Percentiles rank a stretch among this genome's conserved stretches.
Evolutionary conservation across 2,329 filamentous ascomycete genomes (phyloP).

Genomic region (Botrytis pseudocinerea): DNA sequence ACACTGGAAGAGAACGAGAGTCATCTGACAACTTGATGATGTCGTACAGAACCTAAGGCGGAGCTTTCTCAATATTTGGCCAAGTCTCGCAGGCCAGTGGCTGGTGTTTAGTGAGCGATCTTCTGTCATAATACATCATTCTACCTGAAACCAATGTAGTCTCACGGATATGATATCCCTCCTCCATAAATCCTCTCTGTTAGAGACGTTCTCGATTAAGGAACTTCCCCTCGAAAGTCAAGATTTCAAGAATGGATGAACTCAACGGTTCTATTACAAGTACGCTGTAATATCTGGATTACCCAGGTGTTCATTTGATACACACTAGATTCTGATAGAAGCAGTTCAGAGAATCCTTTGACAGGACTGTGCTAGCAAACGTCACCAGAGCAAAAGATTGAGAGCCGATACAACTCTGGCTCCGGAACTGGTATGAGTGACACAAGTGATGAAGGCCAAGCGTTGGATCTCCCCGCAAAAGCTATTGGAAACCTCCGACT

Average conservation of each 20-base stretch:
- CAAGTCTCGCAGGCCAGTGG: background rate
- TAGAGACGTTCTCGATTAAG: background rate
- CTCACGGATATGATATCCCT: background rate
- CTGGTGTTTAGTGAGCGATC: background rate
- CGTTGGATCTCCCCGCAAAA: background rate
- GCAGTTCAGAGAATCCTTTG: no score
- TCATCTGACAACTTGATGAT: background rate
- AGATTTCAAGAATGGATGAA: background rate
- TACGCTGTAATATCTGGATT: background rate
- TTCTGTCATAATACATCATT: background rate
- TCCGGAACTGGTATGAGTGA: background rate
- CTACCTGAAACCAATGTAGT: background rate
- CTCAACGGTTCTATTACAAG: background rate
- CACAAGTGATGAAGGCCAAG: background rate
- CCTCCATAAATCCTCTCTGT: fast-evolving
- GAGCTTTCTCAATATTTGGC: fast-evolving
- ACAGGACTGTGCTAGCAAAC: background rate
- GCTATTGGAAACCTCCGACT: background rate
- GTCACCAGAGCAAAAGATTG: background rate
- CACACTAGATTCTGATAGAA: background rate
- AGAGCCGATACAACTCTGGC: background rate
- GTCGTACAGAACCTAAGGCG: background rate
- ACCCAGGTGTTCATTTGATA: background rate
- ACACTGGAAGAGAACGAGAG: background rate
- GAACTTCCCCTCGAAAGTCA: background rate